Evolutionary conservation across 2,329 filamentous ascomycete species (phyloP).

Genomic region (Aureobasidium sp.): DNA sequence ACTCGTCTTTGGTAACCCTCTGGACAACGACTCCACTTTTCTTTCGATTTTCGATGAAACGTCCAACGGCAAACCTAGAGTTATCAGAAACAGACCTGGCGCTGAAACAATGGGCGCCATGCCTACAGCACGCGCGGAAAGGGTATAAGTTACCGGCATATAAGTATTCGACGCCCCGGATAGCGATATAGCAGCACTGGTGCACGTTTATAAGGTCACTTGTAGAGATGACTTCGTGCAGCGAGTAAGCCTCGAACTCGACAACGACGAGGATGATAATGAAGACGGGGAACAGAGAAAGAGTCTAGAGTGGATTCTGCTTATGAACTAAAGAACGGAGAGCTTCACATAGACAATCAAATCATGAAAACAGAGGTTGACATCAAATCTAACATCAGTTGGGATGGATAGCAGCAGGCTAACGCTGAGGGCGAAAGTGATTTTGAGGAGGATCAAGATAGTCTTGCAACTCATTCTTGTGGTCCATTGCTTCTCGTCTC

Average conservation of each 20-base stretch:
- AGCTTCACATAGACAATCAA: background rate
- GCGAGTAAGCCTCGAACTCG: background rate
- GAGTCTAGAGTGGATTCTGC: background rate
- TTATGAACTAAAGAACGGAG: background rate
- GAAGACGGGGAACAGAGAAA: background rate
- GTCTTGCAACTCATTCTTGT: too few species aligned
- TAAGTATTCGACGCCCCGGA: background rate
- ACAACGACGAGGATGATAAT: background rate
- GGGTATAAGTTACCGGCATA: background rate
- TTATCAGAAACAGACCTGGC: background rate
- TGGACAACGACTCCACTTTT: background rate
- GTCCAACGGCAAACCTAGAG: background rate
- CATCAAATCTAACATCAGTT: background rate
- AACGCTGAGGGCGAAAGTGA: background rate
- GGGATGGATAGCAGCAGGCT: background rate
- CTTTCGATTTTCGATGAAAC: background rate
- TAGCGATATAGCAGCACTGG: background rate
- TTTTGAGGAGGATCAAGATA: background rate
- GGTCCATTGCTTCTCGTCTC: too few species aligned
- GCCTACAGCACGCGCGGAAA: background rate
- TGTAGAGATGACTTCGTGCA: background rate
- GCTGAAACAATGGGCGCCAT: background rate
- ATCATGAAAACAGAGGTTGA: background rate
- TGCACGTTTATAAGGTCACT: background rate
- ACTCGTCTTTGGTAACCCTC: background rate